phyloP scores from a whole-genome alignment of 345 rosid species.

The Zanthoxylum bungeanum region DNA sequence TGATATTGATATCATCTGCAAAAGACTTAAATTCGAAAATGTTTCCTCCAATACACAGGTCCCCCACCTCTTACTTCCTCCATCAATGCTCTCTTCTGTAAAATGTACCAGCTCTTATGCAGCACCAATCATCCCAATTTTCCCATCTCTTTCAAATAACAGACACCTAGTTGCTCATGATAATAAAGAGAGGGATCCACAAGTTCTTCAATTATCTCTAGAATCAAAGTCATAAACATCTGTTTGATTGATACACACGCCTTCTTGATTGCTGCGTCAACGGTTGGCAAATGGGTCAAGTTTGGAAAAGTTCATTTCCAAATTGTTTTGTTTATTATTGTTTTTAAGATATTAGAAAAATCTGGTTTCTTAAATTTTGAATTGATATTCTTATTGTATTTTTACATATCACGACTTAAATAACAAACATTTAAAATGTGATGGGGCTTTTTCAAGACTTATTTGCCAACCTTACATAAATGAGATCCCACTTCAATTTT shows the following conservation, averaged over 20 bases:
- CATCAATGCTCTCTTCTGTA: slow-evolving; percentile 43
- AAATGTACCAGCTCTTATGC: slow-evolving; percentile 66
- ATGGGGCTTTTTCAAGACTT: no score
- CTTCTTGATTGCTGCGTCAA: slow-evolving; percentile 20
- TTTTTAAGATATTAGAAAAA: no score
- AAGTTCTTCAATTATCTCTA: slow-evolving; percentile 73
- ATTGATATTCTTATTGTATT: no score
- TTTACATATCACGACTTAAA: no score
- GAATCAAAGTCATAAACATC: slow-evolving; percentile 70
- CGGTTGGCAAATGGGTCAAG: no score
- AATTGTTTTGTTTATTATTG: no score
- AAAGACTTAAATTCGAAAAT: slow-evolving; percentile 82
- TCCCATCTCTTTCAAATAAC: slow-evolving; percentile 72
- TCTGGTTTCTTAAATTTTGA: no score
- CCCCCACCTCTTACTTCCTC: slow-evolving; percentile 47
- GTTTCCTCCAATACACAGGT: slow-evolving; percentile 64
- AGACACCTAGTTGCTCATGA: slow-evolving; percentile 71
- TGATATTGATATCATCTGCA: slow-evolving; percentile 90
- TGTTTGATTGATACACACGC: slow-evolving; percentile 11
- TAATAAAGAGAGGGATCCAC: slow-evolving; percentile 66
- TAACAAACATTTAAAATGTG: no score
- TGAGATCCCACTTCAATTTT: slow-evolving; percentile 34
- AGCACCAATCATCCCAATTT: slow-evolving; percentile 67
- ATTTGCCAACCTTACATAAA: no score
- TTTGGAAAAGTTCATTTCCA: no score